Evolutionary conservation across 2,329 filamentous ascomycete species (phyloP), one percentile per base, ranked within the genome.

Genomic region (Chaetomium globosum): DNA sequence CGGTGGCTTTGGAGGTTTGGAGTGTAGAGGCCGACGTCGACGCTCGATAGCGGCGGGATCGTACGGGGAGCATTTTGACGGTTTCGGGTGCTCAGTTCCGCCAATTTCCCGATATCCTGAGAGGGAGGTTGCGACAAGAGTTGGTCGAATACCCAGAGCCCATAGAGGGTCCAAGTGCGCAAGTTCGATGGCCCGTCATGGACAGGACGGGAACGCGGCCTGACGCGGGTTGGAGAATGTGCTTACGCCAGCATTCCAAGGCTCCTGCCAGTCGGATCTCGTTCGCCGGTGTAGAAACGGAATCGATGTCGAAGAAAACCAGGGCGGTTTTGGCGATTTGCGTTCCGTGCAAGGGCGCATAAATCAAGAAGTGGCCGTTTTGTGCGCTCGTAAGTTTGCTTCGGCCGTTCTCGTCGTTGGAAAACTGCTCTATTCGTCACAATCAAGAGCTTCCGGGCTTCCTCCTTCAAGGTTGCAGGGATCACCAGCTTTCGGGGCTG

Each of bases 1-100:
- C 84, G 69, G 83, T 83, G 46, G 86, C 83, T 77, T 89, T 87
- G 69, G 86, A 85, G 61, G 80, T 83, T 60, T 81, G 79, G 58
- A 83, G 79, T 55, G 78, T 80, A 52, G 87, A 89, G 66, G 85
- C 80, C 66, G 85, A 85, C 51, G 87, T 89, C 65, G 86, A 88
- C 66, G 87, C 87, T 70, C 87, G 85, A 73, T 87, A 87, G 66
- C 87, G 83, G 74, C 85, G 80, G 64, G 82, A 78, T 68, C 80
- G 80, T 65, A 79, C 75, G 67, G 83, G 80, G 81, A 86, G 86
- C 74, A 74, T 82, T 66, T 68, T 70, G 65, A 21, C 12, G 26
- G 21, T 56, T 61, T n/a, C 30, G n/a, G 36, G 39, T 30, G 61
- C 39, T 59, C 64, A 60, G 54, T 46, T 51, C 36, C 31, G 48